These are phyloP conservation scores for Tricholoma sp. DNA, from an alignment of 768 basidiomycete genomes.

Conservation along the genomic window DNA sequence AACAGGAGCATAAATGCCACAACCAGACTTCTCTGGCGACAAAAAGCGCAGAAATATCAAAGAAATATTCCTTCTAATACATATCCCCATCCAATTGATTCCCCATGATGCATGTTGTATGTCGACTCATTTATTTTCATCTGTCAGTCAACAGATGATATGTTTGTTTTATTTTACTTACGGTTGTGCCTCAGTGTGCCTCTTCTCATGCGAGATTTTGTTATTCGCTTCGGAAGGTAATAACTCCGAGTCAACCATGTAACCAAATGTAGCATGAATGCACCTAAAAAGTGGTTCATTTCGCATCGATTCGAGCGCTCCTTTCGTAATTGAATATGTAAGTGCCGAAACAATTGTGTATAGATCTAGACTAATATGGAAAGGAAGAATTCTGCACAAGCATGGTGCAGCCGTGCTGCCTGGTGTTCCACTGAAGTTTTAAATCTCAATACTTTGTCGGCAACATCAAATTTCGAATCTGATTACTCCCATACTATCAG, in stretches of 20 bases:
- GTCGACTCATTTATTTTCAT: too few species aligned
- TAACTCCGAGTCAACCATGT: not conserved
- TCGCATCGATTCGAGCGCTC: not conserved
- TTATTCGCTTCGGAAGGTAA: not conserved
- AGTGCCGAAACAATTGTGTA: not conserved
- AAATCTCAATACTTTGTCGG: not conserved
- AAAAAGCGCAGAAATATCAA: too few species aligned
- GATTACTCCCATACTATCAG: not conserved
- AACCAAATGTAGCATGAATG: not conserved
- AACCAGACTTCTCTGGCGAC: too few species aligned
- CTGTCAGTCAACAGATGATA: not conserved
- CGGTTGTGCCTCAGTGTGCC: not conserved
- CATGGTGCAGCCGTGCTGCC: too few species aligned
- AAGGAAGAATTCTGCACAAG: too few species aligned
- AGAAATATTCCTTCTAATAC: too few species aligned
- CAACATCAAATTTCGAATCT: not conserved
- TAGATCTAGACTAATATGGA: too few species aligned
- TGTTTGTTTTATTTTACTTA: not conserved
- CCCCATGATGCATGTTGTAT: too few species aligned
- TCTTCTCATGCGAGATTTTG: not conserved
- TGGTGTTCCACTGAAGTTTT: too few species aligned
- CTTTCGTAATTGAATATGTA: not conserved
- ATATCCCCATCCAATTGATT: too few species aligned
- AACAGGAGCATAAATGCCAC: too few species aligned
- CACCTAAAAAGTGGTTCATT: not conserved